phyloP scores from a whole-genome alignment of 2,329 filamentous ascomycete species.

The Colletotrichum chlorophyti region DNA sequence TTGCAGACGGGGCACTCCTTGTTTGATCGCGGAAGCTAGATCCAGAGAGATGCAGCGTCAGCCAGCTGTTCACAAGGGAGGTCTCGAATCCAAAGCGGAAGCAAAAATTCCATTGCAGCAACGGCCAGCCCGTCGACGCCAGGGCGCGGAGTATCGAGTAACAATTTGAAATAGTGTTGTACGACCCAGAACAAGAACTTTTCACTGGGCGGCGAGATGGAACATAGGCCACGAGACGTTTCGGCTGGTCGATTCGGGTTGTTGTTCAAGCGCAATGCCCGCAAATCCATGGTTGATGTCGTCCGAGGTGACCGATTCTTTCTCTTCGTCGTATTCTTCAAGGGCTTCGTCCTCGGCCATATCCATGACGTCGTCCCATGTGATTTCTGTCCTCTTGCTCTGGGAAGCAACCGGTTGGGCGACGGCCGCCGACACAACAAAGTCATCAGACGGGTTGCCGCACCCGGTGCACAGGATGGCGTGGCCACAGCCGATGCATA shows the following conservation, averaged over 20 bases:
- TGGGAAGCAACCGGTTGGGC: background rate
- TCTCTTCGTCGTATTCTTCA: slow-evolving; percentile 47
- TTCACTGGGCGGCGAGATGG: slow-evolving; percentile 22
- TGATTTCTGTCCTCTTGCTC: slow-evolving; percentile 15
- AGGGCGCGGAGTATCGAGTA: background rate
- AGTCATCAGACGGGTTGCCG: slow-evolving; percentile 33
- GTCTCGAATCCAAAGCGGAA: slow-evolving; percentile 29
- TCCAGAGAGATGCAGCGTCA: slow-evolving; percentile 47
- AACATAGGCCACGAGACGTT: slow-evolving; percentile 24
- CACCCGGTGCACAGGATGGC: slow-evolving; percentile 52
- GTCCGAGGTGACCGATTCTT: slow-evolving; percentile 22
- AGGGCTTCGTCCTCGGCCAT: slow-evolving; percentile 40
- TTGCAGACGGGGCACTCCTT: slow-evolving; percentile 85
- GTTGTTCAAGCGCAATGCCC: slow-evolving; percentile 6
- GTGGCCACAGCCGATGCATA: slow-evolving; percentile 55
- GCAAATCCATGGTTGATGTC: slow-evolving; percentile 14
- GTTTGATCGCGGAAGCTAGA: slow-evolving; percentile 88
- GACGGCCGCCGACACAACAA: slow-evolving; percentile 8
- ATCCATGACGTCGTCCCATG: slow-evolving; percentile 27
- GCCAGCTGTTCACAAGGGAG: slow-evolving; percentile 40
- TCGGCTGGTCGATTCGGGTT: background rate
- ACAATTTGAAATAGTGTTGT: background rate
- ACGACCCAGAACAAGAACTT: too few relatives aligned
- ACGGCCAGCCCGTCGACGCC: slow-evolving; percentile 17
- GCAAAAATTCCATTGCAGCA: slow-evolving; percentile 28